Evolutionary conservation across 257 asterid species (phyloP), one percentile per base, ranked within the genome.

Genomic region (Anisodus tanguticus): DNA sequence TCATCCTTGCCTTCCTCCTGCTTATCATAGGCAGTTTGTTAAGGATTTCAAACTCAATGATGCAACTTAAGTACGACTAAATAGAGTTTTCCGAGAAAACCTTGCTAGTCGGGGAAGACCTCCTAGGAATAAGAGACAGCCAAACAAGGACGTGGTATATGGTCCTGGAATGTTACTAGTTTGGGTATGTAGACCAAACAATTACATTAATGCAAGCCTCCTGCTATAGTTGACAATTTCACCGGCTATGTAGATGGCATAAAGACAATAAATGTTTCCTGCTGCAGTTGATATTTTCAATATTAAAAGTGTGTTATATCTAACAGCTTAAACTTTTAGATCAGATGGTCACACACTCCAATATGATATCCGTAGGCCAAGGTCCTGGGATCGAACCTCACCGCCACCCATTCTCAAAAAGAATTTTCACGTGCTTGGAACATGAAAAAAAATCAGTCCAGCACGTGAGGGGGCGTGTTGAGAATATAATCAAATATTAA

Each of bases 181-280:
- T 72, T 45, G 16, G n/a, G 59, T 47, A 11, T 49, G 80, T 12
- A 51, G 60, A 74, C 45, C 60, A 47, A 74, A 74, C 57, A 22
- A 47, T 71, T 47, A 49, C 58, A 74, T 49, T 49, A 74, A 74
- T 49, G 81, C 62, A 74, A 74, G 45, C 62, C 43, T 74, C 4
- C 11, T 51, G 43, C 81, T 12, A 74, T 51, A 22, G 6, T 74
- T 74, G 81, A 74, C 19, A 74, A 4, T 74, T 35, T 74, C 43
- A 22, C 62, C 3, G n/a, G 62, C 81, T 74, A 74, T 22, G 16
- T 43, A 43, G 55, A 37, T 37, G 51, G 19, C 51, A 68, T 5
- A 58, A 58, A 16, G 63, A 15, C 63, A 16, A 58, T 58, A 58
- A 5, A 16, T 15, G 19, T 2, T 9, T 16, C 63, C 63, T 58